Evolutionary conservation across 768 basidiomycete species (phyloP).

Genomic region (Pluteus cervinus): DNA sequence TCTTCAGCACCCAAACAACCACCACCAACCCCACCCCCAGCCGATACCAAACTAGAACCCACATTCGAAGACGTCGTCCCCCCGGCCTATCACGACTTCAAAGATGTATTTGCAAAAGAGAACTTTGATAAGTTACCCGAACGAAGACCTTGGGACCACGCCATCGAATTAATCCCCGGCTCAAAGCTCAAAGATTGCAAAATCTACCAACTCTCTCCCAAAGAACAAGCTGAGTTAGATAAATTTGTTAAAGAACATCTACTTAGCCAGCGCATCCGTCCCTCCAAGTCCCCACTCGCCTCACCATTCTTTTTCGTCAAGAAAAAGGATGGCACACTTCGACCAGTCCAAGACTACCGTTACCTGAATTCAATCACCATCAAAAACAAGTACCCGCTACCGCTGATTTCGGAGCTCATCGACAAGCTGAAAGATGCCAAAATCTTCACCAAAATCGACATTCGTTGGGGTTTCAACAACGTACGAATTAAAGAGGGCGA

Average conservation of each 20-base stretch:
- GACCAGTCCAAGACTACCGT: slow-evolving; percentile 25
- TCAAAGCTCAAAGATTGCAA: slow-evolving; percentile 6
- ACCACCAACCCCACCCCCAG: too few species aligned
- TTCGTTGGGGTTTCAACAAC: slow-evolving; percentile 33
- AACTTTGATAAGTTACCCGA: slow-evolving; percentile 4
- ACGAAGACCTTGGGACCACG: slow-evolving; percentile 9
- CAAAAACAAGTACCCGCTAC: slow-evolving; percentile 29
- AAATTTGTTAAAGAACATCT: slow-evolving; percentile 19
- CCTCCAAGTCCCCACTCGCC: slow-evolving; percentile 15
- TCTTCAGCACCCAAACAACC: too few species aligned
- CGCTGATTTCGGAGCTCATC: slow-evolving; percentile 25
- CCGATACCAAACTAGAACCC: too few species aligned
- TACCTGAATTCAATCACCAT: slow-evolving; percentile 27
- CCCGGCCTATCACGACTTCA: slow-evolving; percentile 2
- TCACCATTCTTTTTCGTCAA: slow-evolving; percentile 18
- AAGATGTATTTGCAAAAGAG: slow-evolving; percentile 7
- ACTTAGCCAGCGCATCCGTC: slow-evolving; percentile 12
- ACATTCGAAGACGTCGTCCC: too few species aligned
- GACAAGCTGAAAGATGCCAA: slow-evolving; percentile 16
- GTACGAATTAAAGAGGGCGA: slow-evolving; percentile 34
- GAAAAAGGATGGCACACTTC: slow-evolving; percentile 14
- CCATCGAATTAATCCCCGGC: slow-evolving; percentile 7
- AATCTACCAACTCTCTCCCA: slow-evolving; percentile 8
- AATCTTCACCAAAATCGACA: slow-evolving; percentile 31
- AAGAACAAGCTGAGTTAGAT: slow-evolving; percentile 20